These are phyloP conservation scores for Cystobasidiaceae sp. DNA, from an alignment of 1,284 basidiomycete species.

Conservation along the genomic window DNA sequence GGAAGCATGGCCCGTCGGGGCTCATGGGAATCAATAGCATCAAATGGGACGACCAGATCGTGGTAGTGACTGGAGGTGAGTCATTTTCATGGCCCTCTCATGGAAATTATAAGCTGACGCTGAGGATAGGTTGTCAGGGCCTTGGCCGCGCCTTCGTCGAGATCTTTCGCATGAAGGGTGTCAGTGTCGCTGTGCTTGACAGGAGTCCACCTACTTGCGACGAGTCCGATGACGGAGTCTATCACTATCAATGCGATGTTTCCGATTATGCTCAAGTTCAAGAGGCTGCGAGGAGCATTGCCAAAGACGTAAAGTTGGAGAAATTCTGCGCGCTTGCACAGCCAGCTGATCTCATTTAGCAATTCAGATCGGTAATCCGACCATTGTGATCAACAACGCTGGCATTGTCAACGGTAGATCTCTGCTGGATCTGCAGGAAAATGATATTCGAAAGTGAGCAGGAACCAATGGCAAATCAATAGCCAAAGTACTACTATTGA, in stretches of 20 bases:
- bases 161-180: slow-evolving; percentile 70
- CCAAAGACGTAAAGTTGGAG: slow-evolving; percentile 62
- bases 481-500: not conserved
- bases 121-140: slow-evolving; percentile 73
- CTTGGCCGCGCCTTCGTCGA: slow-evolving; percentile 79
- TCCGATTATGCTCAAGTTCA: slow-evolving; percentile 76
- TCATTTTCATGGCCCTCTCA: not conserved
- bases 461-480: not conserved
- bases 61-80: slow-evolving; percentile 81
- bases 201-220: slow-evolving; percentile 44
- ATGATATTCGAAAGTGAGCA: slow-evolving; percentile 74
- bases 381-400: slow-evolving; percentile 89
- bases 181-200: slow-evolving; percentile 79
- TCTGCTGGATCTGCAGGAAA: slow-evolving; percentile 67
- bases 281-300: slow-evolving; percentile 61
- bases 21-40: slow-evolving; percentile 7
- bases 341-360: not conserved
- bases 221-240: slow-evolving; percentile 55
- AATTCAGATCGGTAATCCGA: slow-evolving; percentile 74
- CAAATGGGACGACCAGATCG: slow-evolving; percentile 53
- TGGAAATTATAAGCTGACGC: slow-evolving; percentile 24
- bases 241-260: slow-evolving; percentile 83
- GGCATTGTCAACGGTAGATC: slow-evolving; percentile 88
- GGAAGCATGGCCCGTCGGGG: slow-evolving; percentile 21
- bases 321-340: not conserved